A percentile compares a stretch with the other conserved stretches of the same genome.
These are phyloP conservation scores for Cafeteria roenbergensis DNA, from an alignment of 108 stramenopile species.

Conservation along the genomic window DNA sequence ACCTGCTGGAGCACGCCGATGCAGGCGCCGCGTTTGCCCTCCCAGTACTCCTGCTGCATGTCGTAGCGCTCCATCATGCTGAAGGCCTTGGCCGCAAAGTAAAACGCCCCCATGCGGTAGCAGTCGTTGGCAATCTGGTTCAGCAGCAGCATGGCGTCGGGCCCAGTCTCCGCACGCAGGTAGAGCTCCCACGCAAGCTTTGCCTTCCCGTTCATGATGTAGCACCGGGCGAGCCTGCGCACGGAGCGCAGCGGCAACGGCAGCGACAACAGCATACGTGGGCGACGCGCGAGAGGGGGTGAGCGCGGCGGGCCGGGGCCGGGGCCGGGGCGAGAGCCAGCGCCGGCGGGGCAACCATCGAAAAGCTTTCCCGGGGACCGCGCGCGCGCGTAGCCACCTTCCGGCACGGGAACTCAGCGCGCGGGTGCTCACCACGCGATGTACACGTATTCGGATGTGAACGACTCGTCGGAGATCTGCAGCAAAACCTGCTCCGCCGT, in stretches of 20 bases:
- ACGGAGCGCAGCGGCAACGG: too few species aligned
- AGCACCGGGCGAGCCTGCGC: constrained; percentile 64
- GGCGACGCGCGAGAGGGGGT: too few species aligned
- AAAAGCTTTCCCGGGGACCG: neutral
- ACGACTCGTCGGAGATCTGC: constrained; percentile 47
- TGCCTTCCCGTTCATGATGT: constrained; percentile 59
- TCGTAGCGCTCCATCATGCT: constrained; percentile 57
- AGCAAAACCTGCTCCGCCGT: constrained; percentile 51
- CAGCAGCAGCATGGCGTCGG: constrained; percentile 52
- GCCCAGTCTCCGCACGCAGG: constrained; percentile 54
- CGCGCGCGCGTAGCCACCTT: too few species aligned
- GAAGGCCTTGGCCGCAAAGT: constrained; percentile 38
- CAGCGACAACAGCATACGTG: too few species aligned
- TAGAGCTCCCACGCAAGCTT: constrained; percentile 66
- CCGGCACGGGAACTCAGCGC: too few species aligned
- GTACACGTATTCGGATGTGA: constrained; percentile 54
- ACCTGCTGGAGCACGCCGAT: constrained; percentile 61
- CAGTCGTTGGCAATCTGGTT: constrained; percentile 70
- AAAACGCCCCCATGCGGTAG: constrained; percentile 38
- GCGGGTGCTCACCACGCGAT: too few species aligned
- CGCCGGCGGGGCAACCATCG: neutral
- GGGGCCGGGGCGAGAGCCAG: too few species aligned
- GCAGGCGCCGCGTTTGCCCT: constrained; percentile 63
- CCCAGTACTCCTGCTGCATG: constrained; percentile 62
- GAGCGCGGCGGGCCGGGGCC: too few species aligned